Percentiles rank a stretch among this genome's conserved stretches.
phyloP scores from a whole-genome alignment of 805 yeast genomes.

The Cyberlindnera petersonii region DNA sequence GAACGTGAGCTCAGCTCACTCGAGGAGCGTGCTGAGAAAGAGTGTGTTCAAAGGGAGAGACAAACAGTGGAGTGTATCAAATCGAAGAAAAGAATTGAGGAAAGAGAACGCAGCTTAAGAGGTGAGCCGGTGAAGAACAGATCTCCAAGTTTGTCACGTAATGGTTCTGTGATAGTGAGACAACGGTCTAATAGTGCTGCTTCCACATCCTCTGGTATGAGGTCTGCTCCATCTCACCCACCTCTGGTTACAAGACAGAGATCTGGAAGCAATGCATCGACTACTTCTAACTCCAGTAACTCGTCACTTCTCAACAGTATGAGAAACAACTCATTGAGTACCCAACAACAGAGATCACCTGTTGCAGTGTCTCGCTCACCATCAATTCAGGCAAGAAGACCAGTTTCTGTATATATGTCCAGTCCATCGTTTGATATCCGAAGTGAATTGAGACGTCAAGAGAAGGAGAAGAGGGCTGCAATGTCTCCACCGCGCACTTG shows the following conservation, averaged over 20 bases:
- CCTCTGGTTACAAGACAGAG: constrained; percentile 13
- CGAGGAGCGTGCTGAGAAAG: constrained; percentile 17
- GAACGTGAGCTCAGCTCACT: constrained; percentile 15
- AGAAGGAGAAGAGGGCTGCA: constrained; percentile 14
- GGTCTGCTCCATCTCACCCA: background rate
- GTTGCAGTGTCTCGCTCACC: constrained; percentile 19
- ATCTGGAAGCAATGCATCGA: constrained; percentile 22
- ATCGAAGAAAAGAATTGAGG: constrained; percentile 16
- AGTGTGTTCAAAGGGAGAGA: constrained; percentile 13
- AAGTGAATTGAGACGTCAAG: constrained; percentile 26
- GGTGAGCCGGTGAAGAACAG: constrained; percentile 17
- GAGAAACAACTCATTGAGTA: constrained; percentile 7
- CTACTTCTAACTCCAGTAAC: constrained; percentile 15
- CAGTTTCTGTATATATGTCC: constrained; percentile 22
- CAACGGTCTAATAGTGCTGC: constrained; percentile 20
- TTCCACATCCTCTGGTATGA: constrained; percentile 6
- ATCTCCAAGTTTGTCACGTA: constrained; percentile 19
- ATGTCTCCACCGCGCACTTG: background rate
- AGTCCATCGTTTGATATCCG: constrained; percentile 29
- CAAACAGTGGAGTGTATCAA: constrained; percentile 13
- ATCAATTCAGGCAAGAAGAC: constrained; percentile 19
- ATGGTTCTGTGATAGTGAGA: constrained; percentile 15
- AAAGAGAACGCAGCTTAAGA: constrained; percentile 19
- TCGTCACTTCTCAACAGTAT: constrained; percentile 16
- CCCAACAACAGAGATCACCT: constrained; percentile 14